Conservation (phyloP, 345 rosid species). For the Toxicodendron radicans region DNA sequence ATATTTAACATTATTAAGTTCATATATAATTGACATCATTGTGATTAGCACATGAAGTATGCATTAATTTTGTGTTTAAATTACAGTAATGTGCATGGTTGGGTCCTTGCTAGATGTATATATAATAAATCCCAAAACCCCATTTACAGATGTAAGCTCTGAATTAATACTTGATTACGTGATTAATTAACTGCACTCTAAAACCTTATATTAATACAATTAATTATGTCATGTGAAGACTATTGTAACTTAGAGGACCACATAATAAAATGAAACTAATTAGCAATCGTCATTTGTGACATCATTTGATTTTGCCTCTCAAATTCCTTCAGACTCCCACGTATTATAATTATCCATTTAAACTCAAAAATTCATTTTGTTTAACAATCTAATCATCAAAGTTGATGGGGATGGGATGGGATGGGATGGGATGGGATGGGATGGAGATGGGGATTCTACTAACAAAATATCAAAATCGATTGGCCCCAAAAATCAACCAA, state of each 20-base stretch:
- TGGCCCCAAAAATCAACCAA: no score
- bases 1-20: neutral
- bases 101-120: no score
- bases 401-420: no score
- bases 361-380: neutral
- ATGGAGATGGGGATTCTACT: neutral
- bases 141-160: no score
- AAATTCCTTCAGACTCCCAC: neutral
- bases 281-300: neutral
- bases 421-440: no score
- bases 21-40: neutral
- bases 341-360: neutral
- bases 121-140: no score
- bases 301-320: neutral
- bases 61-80: no score
- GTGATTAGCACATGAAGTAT: neutral
- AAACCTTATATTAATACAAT: neutral
- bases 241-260: neutral
- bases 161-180: no score
- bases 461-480: neutral
- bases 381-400: slow-evolving; percentile 1
- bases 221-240: neutral
- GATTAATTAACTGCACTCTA: no score
- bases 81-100: neutral
- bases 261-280: neutral